Base-by-base conservation (phyloP, 257 asterid genomes). In the Plantago major region DNA sequence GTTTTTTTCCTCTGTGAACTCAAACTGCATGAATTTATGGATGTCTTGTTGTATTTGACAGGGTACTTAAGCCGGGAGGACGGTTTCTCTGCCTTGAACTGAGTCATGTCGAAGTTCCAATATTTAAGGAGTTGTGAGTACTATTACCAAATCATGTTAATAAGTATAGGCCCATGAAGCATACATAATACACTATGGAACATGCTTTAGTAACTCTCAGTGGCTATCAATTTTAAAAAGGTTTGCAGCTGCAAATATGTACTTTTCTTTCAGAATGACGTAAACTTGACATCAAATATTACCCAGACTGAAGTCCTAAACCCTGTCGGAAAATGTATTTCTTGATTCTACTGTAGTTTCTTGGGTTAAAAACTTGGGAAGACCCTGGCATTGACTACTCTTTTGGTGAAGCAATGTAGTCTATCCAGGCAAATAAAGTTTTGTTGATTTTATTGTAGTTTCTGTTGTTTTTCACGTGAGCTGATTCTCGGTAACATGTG, bases 21-120 rank as follows among this genome's bases (percentile, higher is more conserved):
- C 11, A 7, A 8, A 61, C 43, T 15, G 33, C 54, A 4, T 30
- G 55, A 42, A 49, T 65, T 69, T 49, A 55, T 14, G 58, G 55
- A 18, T 52, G 19, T 70, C 59, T 18, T 65, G 30, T 33, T 64
- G 61, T 67, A 55, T 44, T 67, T 73, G 55, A 46, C 76, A 92
- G 98, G 90, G 97, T 92, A 62, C 94, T 92, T 70, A 92, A 78
- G 79, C 81, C 73, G 38, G 98, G 98, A 66, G 98, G 98, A 74
- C 83, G 95, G 74, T 92, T 92, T 79, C 95, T 92, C 65, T 92
- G 97, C 82, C 98, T 92, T 66, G 98, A 92, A 64, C 75, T 89
- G 72, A 86, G 96, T 81, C 98, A 86, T 62, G 95, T 89, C 58
- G 95, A 92, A 40, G 40, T 69, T 68, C 97, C 97, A 12, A 33